Evolutionary conservation across 1,284 basidiomycete genomes (phyloP), one percentile per base, ranked within the genome.

Genomic region (Sporisorium iseilematis-ciliati): DNA sequence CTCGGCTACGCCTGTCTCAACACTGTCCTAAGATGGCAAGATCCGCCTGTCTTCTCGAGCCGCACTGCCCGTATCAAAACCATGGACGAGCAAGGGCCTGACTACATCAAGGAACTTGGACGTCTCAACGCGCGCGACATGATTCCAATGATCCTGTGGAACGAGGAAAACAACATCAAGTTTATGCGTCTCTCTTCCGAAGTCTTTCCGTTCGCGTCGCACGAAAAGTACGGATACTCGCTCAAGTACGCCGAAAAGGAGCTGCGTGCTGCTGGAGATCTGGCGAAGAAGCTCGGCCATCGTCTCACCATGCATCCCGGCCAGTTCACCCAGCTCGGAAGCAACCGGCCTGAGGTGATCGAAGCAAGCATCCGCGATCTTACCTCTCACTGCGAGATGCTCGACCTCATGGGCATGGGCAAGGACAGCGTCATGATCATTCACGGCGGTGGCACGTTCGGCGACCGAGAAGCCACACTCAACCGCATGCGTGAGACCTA

Each of bases 131-230:
- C 89, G 0, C 86, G 89, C 14, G 79, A 80, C 58, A 63, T 87
- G 85, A 89, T 95, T 86, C 90, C 93, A 46, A 85, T 96, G 77
- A 94, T 93, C 0, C 59, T 79, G 18, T 84, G 81, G 79, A 84
- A 84, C 65, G 80, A 75, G 23, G 75, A 71, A 25, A 77, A 84
- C 68, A 67, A 69, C 26, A 84, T 84, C 61, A 66, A 60, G 35
- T 75, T 84, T 43, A 82, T 84, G 78, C 80, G 83, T 21, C 68
- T 84, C 16, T 84, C 82, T 3, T 78, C 76, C 23, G 93, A 94
- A 75, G 91, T 96, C 89, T 95, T 96, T 83, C 94, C 94, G 1
- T 96, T 92, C 79, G 93, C 93, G 0, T 93, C 92, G 2, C 94
- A 96, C 78, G 88, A 87, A 11, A 88, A 88, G 43, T 90, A 93